These are phyloP conservation scores for Coemansia sp. DNA, from an alignment of 192 early-diverging fungal genomes.

Conservation along the genomic window DNA sequence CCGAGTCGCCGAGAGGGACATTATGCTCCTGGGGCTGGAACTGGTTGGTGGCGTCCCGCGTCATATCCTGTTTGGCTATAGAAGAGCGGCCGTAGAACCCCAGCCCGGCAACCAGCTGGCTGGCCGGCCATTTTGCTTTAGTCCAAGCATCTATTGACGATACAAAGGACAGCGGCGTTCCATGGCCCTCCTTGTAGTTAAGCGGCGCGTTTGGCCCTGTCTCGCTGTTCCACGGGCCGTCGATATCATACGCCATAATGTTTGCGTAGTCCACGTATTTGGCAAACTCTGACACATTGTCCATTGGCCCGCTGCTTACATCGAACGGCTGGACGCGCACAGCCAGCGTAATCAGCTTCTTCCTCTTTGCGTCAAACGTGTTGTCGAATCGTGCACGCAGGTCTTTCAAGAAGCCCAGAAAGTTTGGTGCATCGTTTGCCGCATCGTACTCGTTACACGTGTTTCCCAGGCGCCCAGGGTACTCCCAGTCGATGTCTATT, in stretches of 20 bases:
- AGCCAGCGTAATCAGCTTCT: constrained; percentile 68
- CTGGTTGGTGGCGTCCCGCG: constrained; percentile 46
- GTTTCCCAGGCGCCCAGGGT: constrained; percentile 59
- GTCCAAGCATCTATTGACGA: constrained; percentile 59
- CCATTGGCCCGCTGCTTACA: constrained; percentile 43
- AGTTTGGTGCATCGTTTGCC: constrained; percentile 68
- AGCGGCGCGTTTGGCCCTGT: constrained; percentile 69
- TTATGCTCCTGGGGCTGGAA: constrained; percentile 41
- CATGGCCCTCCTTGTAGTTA: constrained; percentile 37
- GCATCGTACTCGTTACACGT: constrained; percentile 52
- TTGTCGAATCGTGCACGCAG: constrained; percentile 44
- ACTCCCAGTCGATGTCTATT: constrained; percentile 78
- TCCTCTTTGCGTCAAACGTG: constrained; percentile 42
- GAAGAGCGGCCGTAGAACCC: constrained; percentile 66
- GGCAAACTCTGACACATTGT: constrained; percentile 62
- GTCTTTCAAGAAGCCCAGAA: constrained; percentile 61
- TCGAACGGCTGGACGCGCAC: constrained; percentile 66
- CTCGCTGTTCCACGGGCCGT: constrained; percentile 58
- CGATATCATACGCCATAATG: constrained; percentile 71
- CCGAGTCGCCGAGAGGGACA: constrained; percentile 56
- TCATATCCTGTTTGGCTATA: constrained; percentile 56
- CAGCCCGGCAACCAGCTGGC: constrained; percentile 64
- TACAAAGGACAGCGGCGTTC: constrained; percentile 46
- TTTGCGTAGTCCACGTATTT: constrained; percentile 67
- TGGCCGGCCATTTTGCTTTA: constrained; percentile 61